phyloP scores from a whole-genome alignment of 2,329 filamentous ascomycete species.

The Grosmannia clavigera region DNA sequence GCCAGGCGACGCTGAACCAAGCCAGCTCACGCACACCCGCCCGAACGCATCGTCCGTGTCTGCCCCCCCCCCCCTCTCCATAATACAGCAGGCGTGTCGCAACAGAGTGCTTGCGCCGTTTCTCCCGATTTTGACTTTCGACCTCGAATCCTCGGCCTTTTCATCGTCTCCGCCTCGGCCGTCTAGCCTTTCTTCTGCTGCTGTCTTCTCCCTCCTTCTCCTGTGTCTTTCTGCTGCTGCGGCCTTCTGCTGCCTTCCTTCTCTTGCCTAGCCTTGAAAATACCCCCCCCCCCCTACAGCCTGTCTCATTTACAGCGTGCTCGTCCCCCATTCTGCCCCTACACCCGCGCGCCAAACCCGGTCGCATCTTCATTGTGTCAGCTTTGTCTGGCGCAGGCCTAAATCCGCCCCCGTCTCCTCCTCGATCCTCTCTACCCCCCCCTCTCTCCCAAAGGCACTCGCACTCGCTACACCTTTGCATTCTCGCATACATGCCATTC shows the following conservation, averaged over 20 bases:
- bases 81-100: not conserved
- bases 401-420: slow-evolving; percentile 20
- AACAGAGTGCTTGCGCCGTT: not conserved
- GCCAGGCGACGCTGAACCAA: not conserved
- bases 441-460: not conserved
- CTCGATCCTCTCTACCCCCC: not conserved
- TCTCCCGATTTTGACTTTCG: not conserved
- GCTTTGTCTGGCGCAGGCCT: slow-evolving; percentile 20
- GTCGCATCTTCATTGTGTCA: slow-evolving; percentile 11
- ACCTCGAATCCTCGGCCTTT: not conserved
- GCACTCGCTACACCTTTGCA: not conserved
- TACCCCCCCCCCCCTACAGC: not conserved
- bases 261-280: not conserved
- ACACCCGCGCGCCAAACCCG: not conserved
- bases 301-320: not conserved
- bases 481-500: not conserved
- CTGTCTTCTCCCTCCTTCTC: too few relatives aligned
- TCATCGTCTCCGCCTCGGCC: not conserved
- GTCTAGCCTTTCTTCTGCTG: too few relatives aligned
- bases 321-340: not conserved
- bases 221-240: too few relatives aligned
- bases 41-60: not conserved
- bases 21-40: not conserved
- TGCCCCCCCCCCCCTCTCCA: not conserved
- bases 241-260: not conserved